Percentiles rank a stretch among this genome's conserved stretches.
Conservation (phyloP, 495 filamentous ascomycete species). For the Annulohypoxylon stygium region DNA sequence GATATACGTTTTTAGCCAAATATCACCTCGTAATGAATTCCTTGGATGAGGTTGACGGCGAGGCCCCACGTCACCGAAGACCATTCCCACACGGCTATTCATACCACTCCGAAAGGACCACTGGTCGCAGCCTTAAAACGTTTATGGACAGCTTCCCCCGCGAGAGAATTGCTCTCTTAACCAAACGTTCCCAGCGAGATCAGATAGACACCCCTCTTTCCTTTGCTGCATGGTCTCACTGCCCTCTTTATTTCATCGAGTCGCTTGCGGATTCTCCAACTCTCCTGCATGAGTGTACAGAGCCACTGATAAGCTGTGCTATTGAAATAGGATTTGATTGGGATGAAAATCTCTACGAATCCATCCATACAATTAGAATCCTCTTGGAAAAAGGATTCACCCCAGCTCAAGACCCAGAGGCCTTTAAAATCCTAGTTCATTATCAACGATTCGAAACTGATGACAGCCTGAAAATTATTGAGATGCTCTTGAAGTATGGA, state of each 20-base stretch:
- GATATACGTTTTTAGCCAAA: conserved; percentile 25
- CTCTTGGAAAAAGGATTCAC: conserved; percentile 20
- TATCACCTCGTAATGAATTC: neutral
- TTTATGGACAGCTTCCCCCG: conserved; percentile 19
- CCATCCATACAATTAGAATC: neutral
- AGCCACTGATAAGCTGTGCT: conserved; percentile 8
- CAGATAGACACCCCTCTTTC: conserved; percentile 22
- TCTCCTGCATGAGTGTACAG: conserved; percentile 14
- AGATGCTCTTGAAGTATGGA: neutral
- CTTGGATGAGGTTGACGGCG: no score
- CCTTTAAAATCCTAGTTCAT: neutral
- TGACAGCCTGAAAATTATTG: neutral
- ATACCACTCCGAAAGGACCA: conserved; percentile 22
- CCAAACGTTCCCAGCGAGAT: no score
- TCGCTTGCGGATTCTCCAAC: conserved; percentile 6
- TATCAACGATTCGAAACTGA: neutral
- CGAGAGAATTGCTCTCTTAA: neutral
- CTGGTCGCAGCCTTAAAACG: conserved; percentile 22
- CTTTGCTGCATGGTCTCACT: conserved; percentile 23
- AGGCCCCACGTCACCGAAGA: neutral
- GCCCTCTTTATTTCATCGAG: conserved; percentile 26
- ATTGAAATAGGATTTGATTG: no score
- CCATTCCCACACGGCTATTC: conserved; percentile 1
- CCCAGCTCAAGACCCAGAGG: neutral
- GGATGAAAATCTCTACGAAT: no score